These are phyloP conservation scores for Malassezia pachydermatis DNA, from an alignment of 1,284 basidiomycete genomes.

Conservation along the genomic window DNA sequence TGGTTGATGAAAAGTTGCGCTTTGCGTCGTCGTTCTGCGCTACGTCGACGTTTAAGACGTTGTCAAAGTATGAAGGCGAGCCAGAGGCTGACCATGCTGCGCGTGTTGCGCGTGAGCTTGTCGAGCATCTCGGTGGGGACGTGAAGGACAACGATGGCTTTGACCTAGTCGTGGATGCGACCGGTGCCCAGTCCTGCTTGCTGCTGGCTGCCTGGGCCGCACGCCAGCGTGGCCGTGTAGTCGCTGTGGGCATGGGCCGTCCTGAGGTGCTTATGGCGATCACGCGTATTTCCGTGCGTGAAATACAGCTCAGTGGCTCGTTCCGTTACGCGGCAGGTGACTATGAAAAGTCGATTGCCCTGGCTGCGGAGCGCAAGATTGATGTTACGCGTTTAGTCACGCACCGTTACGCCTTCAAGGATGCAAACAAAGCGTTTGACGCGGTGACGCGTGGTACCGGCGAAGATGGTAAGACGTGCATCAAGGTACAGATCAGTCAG, in stretches of 20 bases:
- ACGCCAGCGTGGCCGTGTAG: slow-evolving; percentile 33
- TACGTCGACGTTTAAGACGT: slow-evolving; percentile 66
- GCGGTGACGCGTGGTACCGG: slow-evolving; percentile 60
- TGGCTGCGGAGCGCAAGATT: slow-evolving; percentile 53
- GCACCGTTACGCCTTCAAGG: slow-evolving; percentile 51
- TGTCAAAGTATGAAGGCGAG: slow-evolving; percentile 32
- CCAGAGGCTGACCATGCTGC: slow-evolving; percentile 49
- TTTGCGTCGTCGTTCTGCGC: slow-evolving; percentile 84
- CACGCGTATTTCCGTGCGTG: slow-evolving; percentile 48
- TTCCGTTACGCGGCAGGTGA: slow-evolving; percentile 79
- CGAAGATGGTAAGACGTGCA: slow-evolving; percentile 53
- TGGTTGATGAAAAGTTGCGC: slow-evolving; percentile 66
- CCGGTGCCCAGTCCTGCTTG: slow-evolving; percentile 50
- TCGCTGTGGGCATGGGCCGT: slow-evolving; percentile 48
- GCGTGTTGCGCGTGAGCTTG: slow-evolving; percentile 52
- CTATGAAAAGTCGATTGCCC: slow-evolving; percentile 54
- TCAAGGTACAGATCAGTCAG: slow-evolving; percentile 51
- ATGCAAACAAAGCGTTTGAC: slow-evolving; percentile 54
- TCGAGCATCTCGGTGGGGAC: slow-evolving; percentile 49
- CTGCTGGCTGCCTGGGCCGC: slow-evolving; percentile 37
- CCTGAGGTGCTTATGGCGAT: slow-evolving; percentile 49
- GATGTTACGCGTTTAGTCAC: slow-evolving; percentile 58
- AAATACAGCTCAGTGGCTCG: slow-evolving; percentile 50
- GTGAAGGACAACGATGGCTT: slow-evolving; percentile 52
- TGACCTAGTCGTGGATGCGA: slow-evolving; percentile 57